Conservation (phyloP, 805 yeast species). For the Maudiozyma bulderi region DNA sequence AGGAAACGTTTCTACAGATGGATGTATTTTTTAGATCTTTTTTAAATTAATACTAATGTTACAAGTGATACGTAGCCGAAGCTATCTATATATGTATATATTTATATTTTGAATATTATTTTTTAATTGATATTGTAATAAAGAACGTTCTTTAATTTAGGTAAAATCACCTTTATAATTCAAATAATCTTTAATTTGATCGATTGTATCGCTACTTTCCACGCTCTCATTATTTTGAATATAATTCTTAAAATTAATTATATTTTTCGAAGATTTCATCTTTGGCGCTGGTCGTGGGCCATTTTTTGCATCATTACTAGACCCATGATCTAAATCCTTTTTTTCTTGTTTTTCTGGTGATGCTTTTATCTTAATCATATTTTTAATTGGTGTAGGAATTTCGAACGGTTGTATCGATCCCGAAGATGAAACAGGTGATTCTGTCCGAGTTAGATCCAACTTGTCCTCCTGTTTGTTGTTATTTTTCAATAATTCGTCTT, state of each 20-base stretch:
- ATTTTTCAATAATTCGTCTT: background rate
- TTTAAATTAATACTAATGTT: background rate
- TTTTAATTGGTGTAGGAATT: slow-evolving; percentile 20
- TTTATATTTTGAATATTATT: background rate
- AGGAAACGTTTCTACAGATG: too few species aligned
- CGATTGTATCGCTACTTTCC: slow-evolving; percentile 11
- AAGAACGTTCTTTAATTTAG: background rate
- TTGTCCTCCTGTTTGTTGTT: background rate
- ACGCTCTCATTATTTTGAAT: background rate
- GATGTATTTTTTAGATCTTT: background rate
- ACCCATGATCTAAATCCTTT: background rate
- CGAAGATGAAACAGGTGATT: background rate
- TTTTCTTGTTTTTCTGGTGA: slow-evolving; percentile 10
- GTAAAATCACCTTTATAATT: slow-evolving; percentile 16
- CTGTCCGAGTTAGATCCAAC: too few species aligned
- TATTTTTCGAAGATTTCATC: slow-evolving; percentile 3
- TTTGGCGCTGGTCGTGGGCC: background rate
- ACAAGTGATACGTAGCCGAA: background rate
- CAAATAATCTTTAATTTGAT: slow-evolving; percentile 20
- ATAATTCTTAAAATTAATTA: slow-evolving; percentile 5
- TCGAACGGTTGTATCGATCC: slow-evolving; percentile 11
- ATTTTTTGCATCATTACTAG: background rate
- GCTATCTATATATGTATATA: background rate
- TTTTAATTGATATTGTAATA: background rate
- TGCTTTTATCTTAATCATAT: slow-evolving; percentile 14